A percentile compares a stretch with the other conserved stretches of the same genome.
Conservation (phyloP, 2,329 filamentous ascomycete genomes). For the Monilinia fructicola region DNA sequence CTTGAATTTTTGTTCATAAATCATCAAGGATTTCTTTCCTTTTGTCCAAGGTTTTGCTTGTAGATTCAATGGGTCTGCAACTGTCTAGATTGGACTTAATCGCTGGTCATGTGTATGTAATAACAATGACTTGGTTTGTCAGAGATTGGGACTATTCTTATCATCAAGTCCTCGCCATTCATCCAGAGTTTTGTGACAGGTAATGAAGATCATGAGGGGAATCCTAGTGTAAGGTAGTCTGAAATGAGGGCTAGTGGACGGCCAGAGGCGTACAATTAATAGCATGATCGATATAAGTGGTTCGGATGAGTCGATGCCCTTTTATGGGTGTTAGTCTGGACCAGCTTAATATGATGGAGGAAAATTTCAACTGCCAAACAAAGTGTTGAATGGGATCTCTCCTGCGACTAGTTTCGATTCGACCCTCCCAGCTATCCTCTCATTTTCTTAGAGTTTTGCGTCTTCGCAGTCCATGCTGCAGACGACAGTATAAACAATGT, state of each 20-base stretch:
- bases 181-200: slow-evolving; percentile 7
- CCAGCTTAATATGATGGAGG: slow-evolving; percentile 1
- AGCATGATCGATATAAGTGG: slow-evolving; percentile 7
- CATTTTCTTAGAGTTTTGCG: slow-evolving; percentile 2
- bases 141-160: slow-evolving; percentile 9
- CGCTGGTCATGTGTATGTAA: slow-evolving; percentile 18
- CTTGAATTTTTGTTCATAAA: slow-evolving; percentile 6
- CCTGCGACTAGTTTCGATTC: background rate
- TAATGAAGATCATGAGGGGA: slow-evolving; percentile 19
- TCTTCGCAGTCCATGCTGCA: background rate
- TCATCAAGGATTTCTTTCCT: slow-evolving; percentile 1
- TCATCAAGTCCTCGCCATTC: slow-evolving; percentile 6
- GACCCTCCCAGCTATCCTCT: background rate
- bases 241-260: slow-evolving; percentile 1
- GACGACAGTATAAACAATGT: slow-evolving; percentile 6
- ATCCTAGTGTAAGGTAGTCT: slow-evolving; percentile 1
- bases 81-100: slow-evolving; percentile 15
- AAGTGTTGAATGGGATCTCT: background rate
- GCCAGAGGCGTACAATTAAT: slow-evolving; percentile 12
- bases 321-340: background rate
- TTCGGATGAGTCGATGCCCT: slow-evolving; percentile 1
- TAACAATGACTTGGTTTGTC: slow-evolving; percentile 7
- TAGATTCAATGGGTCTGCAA: background rate
- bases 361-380: background rate
- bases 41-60: background rate